Evolutionary conservation across 495 filamentous ascomycete genomes (phyloP).

Genomic region (Penicillium malachiteum): DNA sequence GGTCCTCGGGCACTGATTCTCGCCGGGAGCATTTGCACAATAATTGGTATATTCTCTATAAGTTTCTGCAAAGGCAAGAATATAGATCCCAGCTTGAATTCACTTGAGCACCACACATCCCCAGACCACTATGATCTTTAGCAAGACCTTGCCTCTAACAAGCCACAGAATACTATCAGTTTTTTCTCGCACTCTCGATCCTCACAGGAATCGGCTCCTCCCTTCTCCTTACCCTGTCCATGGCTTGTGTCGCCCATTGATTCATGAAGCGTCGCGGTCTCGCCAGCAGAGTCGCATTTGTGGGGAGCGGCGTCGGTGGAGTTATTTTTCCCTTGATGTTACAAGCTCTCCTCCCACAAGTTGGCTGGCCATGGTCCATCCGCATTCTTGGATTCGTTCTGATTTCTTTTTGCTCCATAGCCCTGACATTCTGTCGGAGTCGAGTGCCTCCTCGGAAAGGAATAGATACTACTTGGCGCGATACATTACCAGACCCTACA

Average conservation of each 20-base stretch:
- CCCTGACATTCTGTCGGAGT: neutral
- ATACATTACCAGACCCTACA: neutral
- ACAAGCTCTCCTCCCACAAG: conserved; percentile 52
- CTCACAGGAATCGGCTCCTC: conserved; percentile 49
- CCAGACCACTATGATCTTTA: no score
- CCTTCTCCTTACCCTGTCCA: conserved; percentile 59
- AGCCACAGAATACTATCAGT: conserved; percentile 38
- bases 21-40: no score
- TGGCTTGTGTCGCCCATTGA: conserved; percentile 61
- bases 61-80: no score
- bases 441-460: neutral
- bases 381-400: conserved; percentile 63
- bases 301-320: conserved; percentile 59
- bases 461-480: neutral
- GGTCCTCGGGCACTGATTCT: conserved; percentile 47
- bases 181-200: conserved; percentile 39
- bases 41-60: no score
- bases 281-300: conserved; percentile 65
- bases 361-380: conserved; percentile 76
- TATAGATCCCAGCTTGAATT: no score
- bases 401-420: neutral
- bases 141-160: no score
- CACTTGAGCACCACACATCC: no score
- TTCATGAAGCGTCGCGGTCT: conserved; percentile 64
- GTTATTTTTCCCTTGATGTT: conserved; percentile 65